These are phyloP conservation scores for Adiantum capillusveneris DNA, from an alignment of 75 land plant species.

Conservation along the genomic window DNA sequence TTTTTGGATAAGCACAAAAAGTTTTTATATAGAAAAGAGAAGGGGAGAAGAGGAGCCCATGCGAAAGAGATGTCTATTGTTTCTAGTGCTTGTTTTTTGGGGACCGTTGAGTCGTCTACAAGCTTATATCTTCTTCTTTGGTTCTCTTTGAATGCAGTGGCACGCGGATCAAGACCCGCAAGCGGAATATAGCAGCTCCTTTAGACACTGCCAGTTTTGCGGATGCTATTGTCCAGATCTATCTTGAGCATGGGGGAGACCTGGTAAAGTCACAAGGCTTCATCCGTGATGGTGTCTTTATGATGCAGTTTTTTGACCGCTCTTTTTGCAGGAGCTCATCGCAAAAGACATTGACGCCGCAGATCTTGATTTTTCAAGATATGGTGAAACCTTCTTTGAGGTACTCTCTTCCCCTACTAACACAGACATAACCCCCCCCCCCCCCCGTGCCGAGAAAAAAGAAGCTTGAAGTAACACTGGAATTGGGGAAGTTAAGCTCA, in stretches of 20 bases:
- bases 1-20: too few species aligned
- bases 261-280: slow-evolving; percentile 40
- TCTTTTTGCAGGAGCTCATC: slow-evolving; percentile 61
- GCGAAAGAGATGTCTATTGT: not conserved
- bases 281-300: not conserved
- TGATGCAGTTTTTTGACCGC: not conserved
- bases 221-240: slow-evolving; percentile 97
- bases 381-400: slow-evolving; percentile 99
- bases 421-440: too few species aligned
- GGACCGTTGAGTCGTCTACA: not conserved
- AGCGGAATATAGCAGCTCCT: slow-evolving; percentile 96
- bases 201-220: slow-evolving; percentile 92
- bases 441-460: too few species aligned
- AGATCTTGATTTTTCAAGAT: slow-evolving; percentile 93
- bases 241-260: slow-evolving; percentile 95
- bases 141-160: slow-evolving; percentile 49
- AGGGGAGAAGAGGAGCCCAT: not conserved
- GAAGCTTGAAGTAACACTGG: too few species aligned
- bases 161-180: slow-evolving; percentile 99
- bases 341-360: slow-evolving; percentile 80
- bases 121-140: not conserved
- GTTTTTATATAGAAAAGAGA: not conserved
- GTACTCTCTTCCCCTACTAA: too few species aligned
- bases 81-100: not conserved
- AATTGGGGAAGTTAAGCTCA: too few species aligned